Evolutionary conservation across 441 rosid genomes (phyloP).

Genomic region (Adansonia gregorii): DNA sequence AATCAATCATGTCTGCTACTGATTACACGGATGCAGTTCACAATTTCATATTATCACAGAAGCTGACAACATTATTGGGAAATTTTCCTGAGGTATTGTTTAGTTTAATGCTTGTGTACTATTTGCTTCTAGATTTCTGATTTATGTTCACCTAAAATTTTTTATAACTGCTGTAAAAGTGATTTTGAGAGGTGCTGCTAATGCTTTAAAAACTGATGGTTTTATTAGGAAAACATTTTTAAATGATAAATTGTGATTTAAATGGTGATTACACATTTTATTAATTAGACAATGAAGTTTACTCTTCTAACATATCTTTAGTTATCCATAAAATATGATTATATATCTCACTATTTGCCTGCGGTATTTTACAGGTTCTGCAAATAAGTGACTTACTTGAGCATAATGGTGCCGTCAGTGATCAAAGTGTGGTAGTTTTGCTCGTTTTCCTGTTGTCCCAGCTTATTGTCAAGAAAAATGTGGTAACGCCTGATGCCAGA

Average conservation of each 20-base stretch:
- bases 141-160: not conserved
- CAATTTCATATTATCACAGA: constrained; percentile 82
- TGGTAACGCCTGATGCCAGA: constrained; percentile 45
- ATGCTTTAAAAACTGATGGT: not conserved
- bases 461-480: constrained; percentile 62
- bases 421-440: constrained; percentile 69
- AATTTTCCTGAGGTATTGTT: constrained; percentile 85
- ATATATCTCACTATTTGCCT: constrained; percentile 2
- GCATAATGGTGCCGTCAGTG: constrained; percentile 71
- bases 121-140: not conserved
- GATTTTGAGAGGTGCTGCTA: constrained; percentile 2
- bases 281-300: constrained; percentile 14
- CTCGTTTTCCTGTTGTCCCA: constrained; percentile 81
- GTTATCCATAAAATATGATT: not conserved
- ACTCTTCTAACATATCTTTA: not conserved
- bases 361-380: constrained; percentile 57
- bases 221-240: constrained; percentile 9
- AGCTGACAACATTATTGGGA: constrained; percentile 72
- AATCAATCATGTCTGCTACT: constrained; percentile 65
- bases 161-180: not conserved
- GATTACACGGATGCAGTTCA: constrained; percentile 86
- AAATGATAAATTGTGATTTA: constrained; percentile 4
- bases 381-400: constrained; percentile 89
- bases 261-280: not conserved
- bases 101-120: constrained; percentile 18